Base-by-base conservation (phyloP, 1,284 basidiomycete species). In the Apiotrichum sp. region DNA sequence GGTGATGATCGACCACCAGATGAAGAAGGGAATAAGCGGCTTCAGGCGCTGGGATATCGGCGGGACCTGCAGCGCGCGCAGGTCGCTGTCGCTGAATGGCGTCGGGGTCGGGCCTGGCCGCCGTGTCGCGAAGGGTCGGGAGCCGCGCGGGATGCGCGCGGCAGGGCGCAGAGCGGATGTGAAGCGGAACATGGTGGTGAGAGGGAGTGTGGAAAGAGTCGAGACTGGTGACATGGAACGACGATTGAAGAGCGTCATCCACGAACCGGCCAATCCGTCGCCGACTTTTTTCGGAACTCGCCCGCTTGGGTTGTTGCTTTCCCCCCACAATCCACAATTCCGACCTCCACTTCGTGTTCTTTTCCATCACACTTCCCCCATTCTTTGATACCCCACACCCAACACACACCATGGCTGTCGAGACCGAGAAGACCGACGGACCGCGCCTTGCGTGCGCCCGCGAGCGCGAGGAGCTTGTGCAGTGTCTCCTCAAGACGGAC, bases 1-100 rank as follows among this genome's bases (percentile, higher is more conserved):
- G 1, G 75, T 77, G 52, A 77, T 67, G 32, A 71, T 60, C 6
- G 67, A 69, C 75, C 74, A 77, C 55, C 64, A 68, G 56, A 77
- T 67, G 49, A 77, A 56, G 62, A 75, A 74, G 6, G 75, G 74
- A 16, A 77, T 56, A 7, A 72, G 59, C 3, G 73, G 72, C 47
- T 58, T 59, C 0, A 77, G 64, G 11, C 75, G 69, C 50, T 59
- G 50, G 6, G 58, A 57, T 55, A 76, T 68, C 16, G 73, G 70
- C 10, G 74, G 74, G 6, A 61, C n/a, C 35, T 57, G 44, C 5
- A 36, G 4, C 47, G 35, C 14, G 34, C 3, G 34, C 33, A 29
- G 36, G 9, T n/a, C 45, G 4, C n/a, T 16, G 13, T 32, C 33
- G 41, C 3, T 6, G 33, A 8, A 8, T 10, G 7, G 35, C 14